Evolutionary conservation across 1,284 basidiomycete species (phyloP).

Genomic region (Papiliotrema fonsecae): DNA sequence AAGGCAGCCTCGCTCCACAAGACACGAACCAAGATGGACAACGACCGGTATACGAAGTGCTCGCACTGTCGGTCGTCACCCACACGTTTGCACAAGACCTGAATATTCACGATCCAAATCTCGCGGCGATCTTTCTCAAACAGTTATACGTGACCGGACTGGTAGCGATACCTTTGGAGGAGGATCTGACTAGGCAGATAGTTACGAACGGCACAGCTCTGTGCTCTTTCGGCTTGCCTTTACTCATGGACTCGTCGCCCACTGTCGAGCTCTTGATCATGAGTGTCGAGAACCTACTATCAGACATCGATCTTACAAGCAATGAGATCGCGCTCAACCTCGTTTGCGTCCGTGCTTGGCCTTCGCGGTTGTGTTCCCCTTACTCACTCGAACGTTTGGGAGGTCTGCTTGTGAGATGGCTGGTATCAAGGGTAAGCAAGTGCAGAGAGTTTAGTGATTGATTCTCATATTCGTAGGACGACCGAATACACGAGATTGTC

Average conservation of each 20-base stretch:
- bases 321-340: constrained; percentile 69
- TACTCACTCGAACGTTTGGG: constrained; percentile 53
- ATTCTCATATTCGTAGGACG: constrained; percentile 21
- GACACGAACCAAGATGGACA: background rate
- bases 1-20: background rate
- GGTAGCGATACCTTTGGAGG: background rate
- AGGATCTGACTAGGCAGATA: background rate
- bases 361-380: constrained; percentile 63
- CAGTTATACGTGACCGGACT: constrained; percentile 62
- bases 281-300: constrained; percentile 64
- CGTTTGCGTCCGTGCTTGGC: constrained; percentile 63
- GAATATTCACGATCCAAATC: constrained; percentile 54
- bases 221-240: constrained; percentile 58
- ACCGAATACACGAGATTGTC: constrained; percentile 30
- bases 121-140: constrained; percentile 55
- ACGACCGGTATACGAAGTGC: constrained; percentile 56
- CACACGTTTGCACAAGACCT: constrained; percentile 62
- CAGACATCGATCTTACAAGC: constrained; percentile 63
- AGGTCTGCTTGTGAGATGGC: constrained; percentile 51
- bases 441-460: background rate
- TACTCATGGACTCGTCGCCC: constrained; percentile 63
- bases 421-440: constrained; percentile 56
- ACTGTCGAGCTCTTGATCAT: constrained; percentile 67
- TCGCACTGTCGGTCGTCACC: constrained; percentile 58
- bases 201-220: constrained; percentile 14